Evolutionary conservation across 83 land plant species (phyloP).

Genomic region (Isoetes engelmannii): DNA sequence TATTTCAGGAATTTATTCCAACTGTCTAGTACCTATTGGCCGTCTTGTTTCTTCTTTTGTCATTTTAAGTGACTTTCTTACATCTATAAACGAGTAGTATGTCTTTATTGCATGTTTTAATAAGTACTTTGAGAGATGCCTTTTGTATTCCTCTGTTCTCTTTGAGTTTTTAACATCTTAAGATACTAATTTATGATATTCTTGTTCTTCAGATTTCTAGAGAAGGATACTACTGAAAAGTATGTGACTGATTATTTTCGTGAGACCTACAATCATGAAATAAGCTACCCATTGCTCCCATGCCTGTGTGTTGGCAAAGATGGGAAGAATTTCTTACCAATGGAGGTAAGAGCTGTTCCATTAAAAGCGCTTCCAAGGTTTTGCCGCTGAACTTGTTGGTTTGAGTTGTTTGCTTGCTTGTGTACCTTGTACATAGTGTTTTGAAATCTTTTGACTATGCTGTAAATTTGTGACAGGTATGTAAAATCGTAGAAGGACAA

Average conservation of each 20-base stretch:
- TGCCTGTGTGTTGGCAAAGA: slow-evolving; percentile 97
- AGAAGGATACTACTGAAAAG: not conserved
- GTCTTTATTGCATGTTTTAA: no score
- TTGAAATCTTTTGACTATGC: no score
- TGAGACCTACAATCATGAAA: slow-evolving; percentile 90
- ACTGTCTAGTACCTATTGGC: no score
- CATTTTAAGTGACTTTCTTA: no score
- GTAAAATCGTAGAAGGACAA: slow-evolving; percentile 98
- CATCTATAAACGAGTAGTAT: no score
- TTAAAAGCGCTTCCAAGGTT: not conserved
- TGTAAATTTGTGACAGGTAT: slow-evolving; percentile 41
- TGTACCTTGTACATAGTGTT: not conserved
- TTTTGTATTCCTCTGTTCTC: no score
- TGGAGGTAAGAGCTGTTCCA: slow-evolving; percentile 58
- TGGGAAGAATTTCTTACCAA: slow-evolving; percentile 87
- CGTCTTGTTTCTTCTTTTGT: no score
- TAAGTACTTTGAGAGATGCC: no score
- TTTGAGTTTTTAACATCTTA: no score
- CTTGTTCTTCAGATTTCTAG: not conserved
- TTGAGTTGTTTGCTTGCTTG: slow-evolving; percentile 1
- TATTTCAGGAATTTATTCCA: no score
- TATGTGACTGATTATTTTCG: slow-evolving; percentile 95
- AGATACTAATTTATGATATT: no score
- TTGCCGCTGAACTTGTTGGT: no score
- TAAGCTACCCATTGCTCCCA: slow-evolving; percentile 72